Percentiles rank a stretch among this genome's conserved stretches.
Conservation (phyloP, 2,329 filamentous ascomycete species). For the Blastomyces gilchristii region DNA sequence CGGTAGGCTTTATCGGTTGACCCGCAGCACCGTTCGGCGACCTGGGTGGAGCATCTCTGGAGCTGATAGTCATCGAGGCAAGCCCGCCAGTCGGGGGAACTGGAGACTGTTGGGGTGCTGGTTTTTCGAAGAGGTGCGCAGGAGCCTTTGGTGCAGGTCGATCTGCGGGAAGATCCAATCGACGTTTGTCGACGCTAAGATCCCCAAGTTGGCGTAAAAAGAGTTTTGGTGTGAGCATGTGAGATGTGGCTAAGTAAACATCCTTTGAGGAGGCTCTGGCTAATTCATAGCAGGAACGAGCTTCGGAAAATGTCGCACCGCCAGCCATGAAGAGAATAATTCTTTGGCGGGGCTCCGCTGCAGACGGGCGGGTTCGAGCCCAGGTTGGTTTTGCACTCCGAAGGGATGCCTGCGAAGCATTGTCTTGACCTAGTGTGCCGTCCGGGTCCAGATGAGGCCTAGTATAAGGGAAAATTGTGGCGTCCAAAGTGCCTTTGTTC, state of each 20-base stretch:
- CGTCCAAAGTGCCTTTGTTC: slow-evolving; percentile 57
- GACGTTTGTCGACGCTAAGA: slow-evolving; percentile 61
- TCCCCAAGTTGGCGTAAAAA: slow-evolving; percentile 78
- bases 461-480: slow-evolving; percentile 58
- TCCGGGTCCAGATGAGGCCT: slow-evolving; percentile 52
- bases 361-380: slow-evolving; percentile 70
- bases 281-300: slow-evolving; percentile 79
- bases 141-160: slow-evolving; percentile 72
- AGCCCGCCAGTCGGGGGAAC: slow-evolving; percentile 22
- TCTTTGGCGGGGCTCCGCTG: slow-evolving; percentile 73
- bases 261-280: slow-evolving; percentile 64
- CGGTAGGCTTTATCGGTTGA: not conserved
- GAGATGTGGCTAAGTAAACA: slow-evolving; percentile 77
- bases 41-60: slow-evolving; percentile 20
- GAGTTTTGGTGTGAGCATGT: slow-evolving; percentile 79
- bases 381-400: slow-evolving; percentile 89
- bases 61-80: slow-evolving; percentile 29
- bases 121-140: slow-evolving; percentile 69
- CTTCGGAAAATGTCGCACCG: slow-evolving; percentile 86
- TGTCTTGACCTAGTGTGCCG: slow-evolving; percentile 34
- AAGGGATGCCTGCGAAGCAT: slow-evolving; percentile 60
- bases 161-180: slow-evolving; percentile 71
- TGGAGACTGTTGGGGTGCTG: slow-evolving; percentile 27
- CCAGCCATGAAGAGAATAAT: slow-evolving; percentile 92
- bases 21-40: slow-evolving; percentile 9